Evolutionary conservation across 1,284 basidiomycete genomes (phyloP), one percentile per base, ranked within the genome.

Genomic region (Megacollybia platyphylla): DNA sequence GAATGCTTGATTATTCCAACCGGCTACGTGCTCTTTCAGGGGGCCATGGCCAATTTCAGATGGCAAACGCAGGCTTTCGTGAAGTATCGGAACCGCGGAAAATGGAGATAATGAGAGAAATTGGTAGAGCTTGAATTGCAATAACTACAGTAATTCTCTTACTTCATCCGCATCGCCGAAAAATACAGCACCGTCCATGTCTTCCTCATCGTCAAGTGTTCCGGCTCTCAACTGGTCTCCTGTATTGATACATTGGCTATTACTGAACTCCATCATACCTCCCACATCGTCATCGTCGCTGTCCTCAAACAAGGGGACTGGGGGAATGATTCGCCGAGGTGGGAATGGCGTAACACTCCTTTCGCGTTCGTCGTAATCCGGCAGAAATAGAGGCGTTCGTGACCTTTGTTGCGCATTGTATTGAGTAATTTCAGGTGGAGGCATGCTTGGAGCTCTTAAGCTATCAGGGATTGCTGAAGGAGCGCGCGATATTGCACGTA

Each of bases 161-260:
- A 63, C 63, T 60, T 87, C 84, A 52, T 87, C 84, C 29, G 84
- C 85, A 57, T 87, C 84, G 10, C 80, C 85, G 48, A 87, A 84
- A 39, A 87, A 71, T 34, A 79, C 70, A 7, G 70, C 72, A 18
- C 76, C 78, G 45, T 85, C 82, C 51, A 81, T 73, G 41, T 83
- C 80, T 41, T 86, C 81, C 20, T 84, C 81, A 42, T 79, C 77
- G n/a, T 84, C 79, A 17, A 71, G 68, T 24, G 64, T 65, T 2
- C 71, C 72, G 34, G 70, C 64, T 41, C 68, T 61, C 48, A 68
- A 60, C 36, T 74, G 71, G 13, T 76, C 75, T 6, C 68, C 65
- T 27, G 71, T 65, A 46, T 72, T 72, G 38, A 87, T 62, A n/a
- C 71, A 63, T 54, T 87, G 84, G 54, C 80, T 87, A 24, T 24